A percentile compares a stretch with the other conserved stretches of the same genome.
These are phyloP conservation scores for Hyaloscypha finlandica DNA, from an alignment of 495 filamentous ascomycete genomes.

Conservation along the genomic window DNA sequence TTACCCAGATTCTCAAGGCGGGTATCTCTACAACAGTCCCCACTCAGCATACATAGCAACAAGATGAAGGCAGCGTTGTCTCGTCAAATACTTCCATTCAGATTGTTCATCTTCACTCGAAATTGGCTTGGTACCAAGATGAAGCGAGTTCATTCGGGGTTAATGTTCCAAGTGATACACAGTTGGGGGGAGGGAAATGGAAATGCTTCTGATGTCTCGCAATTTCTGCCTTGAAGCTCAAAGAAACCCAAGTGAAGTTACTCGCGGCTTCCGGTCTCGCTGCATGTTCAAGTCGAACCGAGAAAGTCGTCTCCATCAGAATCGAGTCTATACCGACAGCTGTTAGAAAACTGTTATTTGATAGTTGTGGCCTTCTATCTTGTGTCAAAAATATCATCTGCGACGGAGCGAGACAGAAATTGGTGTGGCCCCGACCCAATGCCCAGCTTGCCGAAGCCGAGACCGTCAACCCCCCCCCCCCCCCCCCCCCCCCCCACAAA, in stretches of 20 bases:
- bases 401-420: conserved; percentile 6
- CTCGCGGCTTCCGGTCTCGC: neutral
- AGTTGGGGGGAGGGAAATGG: neutral
- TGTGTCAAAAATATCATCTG: conserved; percentile 7
- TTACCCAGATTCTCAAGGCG: too few species aligned
- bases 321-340: conserved; percentile 7
- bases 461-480: neutral
- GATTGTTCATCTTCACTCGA: neutral
- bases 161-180: neutral
- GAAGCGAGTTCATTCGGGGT: neutral
- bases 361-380: neutral
- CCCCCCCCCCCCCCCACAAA: neutral
- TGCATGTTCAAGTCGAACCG: neutral
- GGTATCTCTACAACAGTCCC: neutral
- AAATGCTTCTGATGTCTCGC: neutral
- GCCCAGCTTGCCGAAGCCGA: neutral
- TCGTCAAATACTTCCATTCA: neutral
- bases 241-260: neutral
- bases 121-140: neutral
- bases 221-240: neutral
- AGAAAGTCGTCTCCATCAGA: neutral
- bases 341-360: neutral
- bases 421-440: neutral
- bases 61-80: neutral
- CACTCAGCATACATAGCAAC: neutral